Evolutionary conservation across 768 basidiomycete genomes (phyloP).

Genomic region (Suillus hirtellus): DNA sequence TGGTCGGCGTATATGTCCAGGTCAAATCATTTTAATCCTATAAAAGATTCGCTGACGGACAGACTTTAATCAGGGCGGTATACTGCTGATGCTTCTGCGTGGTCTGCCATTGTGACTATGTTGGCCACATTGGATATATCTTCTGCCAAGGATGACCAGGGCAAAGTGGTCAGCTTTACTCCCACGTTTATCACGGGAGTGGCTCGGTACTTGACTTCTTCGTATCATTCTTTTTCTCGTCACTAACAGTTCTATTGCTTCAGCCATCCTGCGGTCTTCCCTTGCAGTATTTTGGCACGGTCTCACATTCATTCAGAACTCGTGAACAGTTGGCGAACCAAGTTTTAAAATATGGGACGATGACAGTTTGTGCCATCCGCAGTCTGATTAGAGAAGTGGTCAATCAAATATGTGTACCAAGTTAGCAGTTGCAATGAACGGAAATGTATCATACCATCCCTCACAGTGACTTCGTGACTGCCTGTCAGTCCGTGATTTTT

Average conservation of each 20-base stretch:
- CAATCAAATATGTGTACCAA: no score
- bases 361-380: no score
- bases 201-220: neutral
- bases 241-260: neutral
- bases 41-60: neutral
- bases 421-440: no score
- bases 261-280: neutral
- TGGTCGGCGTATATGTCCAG: constrained; percentile 10
- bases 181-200: constrained; percentile 5
- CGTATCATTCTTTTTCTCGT: no score
- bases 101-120: constrained; percentile 23
- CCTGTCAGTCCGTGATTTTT: no score
- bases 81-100: constrained; percentile 20
- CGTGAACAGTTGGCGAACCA: neutral
- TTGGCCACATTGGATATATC: constrained; percentile 12
- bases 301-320: neutral
- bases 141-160: constrained; percentile 4
- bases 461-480: no score
- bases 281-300: neutral
- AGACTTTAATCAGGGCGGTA: constrained; percentile 18
- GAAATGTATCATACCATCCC: no score
- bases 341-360: no score
- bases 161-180: constrained; percentile 4
- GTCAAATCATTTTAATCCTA: neutral
- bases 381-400: no score